Evolutionary conservation across 2,329 filamentous ascomycete genomes (phyloP).

Genomic region (Hypoxylon sp.): DNA sequence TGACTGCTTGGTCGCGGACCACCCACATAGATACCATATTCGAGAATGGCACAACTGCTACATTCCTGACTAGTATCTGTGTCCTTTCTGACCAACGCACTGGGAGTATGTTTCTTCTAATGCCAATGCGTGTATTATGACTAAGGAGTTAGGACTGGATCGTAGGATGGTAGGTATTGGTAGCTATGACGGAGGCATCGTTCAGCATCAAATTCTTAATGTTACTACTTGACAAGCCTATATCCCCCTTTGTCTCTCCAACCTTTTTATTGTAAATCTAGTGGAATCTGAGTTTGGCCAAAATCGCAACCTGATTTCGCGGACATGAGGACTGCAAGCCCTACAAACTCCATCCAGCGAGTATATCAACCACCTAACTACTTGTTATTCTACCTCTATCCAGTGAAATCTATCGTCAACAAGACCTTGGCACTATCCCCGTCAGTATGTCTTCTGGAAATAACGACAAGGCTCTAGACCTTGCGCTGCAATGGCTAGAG

Average conservation of each 20-base stretch:
- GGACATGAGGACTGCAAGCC: background rate
- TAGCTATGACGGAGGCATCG: background rate
- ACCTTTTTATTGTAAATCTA: background rate
- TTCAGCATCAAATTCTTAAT: background rate
- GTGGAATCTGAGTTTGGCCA: background rate
- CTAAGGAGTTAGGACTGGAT: background rate
- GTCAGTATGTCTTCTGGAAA: constrained; percentile 12
- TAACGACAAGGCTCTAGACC: background rate
- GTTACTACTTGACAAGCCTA: background rate
- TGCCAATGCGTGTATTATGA: constrained; percentile 4
- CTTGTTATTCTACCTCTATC: background rate
- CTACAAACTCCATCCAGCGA: background rate
- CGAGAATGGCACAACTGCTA: background rate
- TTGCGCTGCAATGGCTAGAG: constrained; percentile 12
- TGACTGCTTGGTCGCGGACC: background rate
- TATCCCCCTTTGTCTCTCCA: background rate
- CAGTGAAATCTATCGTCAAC: background rate
- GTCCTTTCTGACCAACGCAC: background rate
- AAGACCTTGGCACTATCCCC: background rate
- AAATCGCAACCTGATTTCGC: background rate
- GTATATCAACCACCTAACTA: background rate
- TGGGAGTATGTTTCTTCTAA: background rate
- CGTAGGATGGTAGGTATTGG: background rate
- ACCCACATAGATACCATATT: background rate
- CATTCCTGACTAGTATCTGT: background rate